phyloP scores from a whole-genome alignment of 2,329 filamentous ascomycete species.

The Claviceps sorghi region DNA sequence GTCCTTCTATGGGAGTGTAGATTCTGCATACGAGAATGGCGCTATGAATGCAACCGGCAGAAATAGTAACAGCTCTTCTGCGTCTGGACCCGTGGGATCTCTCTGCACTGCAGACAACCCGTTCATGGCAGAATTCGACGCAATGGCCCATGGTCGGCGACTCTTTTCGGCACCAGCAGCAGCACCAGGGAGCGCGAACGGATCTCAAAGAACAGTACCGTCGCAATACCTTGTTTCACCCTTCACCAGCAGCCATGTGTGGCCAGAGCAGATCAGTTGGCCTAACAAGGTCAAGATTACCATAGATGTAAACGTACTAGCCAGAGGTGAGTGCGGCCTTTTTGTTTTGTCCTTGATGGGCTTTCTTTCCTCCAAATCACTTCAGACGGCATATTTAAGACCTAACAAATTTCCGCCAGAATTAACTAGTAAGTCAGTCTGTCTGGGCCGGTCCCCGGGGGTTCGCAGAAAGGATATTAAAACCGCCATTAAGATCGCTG shows the following conservation, averaged over 20 bases:
- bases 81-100: not conserved
- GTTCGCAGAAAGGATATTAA: slow-evolving; percentile 24
- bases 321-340: slow-evolving; percentile 16
- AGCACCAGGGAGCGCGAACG: not conserved
- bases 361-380: not conserved
- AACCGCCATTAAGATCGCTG: slow-evolving; percentile 16
- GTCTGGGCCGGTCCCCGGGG: slow-evolving; percentile 24
- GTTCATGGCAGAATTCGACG: not conserved
- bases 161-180: not conserved
- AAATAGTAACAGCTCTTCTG: slow-evolving; percentile 2
- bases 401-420: slow-evolving; percentile 14
- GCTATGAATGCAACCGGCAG: slow-evolving; percentile 3
- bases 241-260: slow-evolving; percentile 1
- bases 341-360: not conserved
- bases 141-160: not conserved
- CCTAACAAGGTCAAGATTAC: slow-evolving; percentile 18
- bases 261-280: slow-evolving; percentile 9
- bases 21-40: slow-evolving; percentile 3
- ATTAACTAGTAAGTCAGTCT: slow-evolving; percentile 21
- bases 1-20: not conserved
- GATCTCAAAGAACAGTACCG: not conserved
- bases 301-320: slow-evolving; percentile 20
- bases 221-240: slow-evolving; percentile 3
- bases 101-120: not conserved
- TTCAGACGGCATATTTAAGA: not conserved